phyloP scores from a whole-genome alignment of 2,329 filamentous ascomycete genomes.

The Aspergillus sclerotialis region DNA sequence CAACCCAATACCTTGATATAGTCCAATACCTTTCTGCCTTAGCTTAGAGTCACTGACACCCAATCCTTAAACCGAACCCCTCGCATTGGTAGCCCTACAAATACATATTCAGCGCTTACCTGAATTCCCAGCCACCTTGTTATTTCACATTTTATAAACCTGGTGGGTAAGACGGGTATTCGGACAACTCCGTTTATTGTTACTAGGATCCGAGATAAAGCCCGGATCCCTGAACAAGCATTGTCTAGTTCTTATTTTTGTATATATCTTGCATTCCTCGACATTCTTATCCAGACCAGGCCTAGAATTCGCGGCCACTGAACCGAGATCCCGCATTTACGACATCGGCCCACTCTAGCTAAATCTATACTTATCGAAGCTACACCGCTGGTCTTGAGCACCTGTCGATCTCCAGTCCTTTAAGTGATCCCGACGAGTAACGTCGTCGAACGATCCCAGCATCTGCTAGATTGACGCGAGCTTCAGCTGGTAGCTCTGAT shows the following conservation, averaged over 20 bases:
- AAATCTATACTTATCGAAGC: slow-evolving; percentile 9
- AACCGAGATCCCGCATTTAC: too few species aligned
- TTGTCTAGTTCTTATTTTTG: too few species aligned
- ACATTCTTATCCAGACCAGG: slow-evolving; percentile 2
- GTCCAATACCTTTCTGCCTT: not conserved
- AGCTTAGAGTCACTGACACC: not conserved
- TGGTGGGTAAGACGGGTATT: not conserved
- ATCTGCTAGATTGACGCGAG: not conserved
- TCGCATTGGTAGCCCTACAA: too few species aligned
- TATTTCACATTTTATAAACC: not conserved
- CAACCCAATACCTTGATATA: not conserved
- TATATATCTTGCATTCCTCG: not conserved
- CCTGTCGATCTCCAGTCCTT: slow-evolving; percentile 5
- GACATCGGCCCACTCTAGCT: slow-evolving; percentile 4
- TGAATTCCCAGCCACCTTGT: not conserved
- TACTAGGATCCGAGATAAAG: too few species aligned
- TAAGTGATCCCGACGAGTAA: slow-evolving; percentile 8
- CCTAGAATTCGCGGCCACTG: too few species aligned
- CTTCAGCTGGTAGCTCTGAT: not conserved
- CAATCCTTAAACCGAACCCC: not conserved
- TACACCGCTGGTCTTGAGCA: slow-evolving; percentile 17
- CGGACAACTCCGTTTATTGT: not conserved
- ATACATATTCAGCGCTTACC: not conserved
- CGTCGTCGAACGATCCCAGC: slow-evolving; percentile 1
- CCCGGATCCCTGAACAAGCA: too few species aligned